These are phyloP conservation scores for Globisporangium barbulae DNA, from an alignment of 352 stramenopile genomes.

Conservation along the genomic window DNA sequence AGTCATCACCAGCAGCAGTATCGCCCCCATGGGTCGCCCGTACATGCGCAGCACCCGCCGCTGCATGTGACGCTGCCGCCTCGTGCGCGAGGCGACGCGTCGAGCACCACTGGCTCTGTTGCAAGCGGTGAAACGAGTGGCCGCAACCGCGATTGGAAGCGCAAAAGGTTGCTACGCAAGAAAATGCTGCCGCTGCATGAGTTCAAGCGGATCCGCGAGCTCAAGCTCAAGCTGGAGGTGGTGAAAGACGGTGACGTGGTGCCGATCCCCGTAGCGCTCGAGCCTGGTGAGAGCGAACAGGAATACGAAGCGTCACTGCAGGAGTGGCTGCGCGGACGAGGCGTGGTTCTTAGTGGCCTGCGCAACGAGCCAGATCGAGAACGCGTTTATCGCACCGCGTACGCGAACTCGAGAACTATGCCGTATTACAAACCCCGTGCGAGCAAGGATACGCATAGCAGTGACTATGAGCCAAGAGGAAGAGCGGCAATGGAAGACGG, in stretches of 20 bases:
- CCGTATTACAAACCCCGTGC: too few species aligned
- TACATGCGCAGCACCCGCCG: not conserved
- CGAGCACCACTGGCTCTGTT: not conserved
- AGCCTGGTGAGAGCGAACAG: not conserved
- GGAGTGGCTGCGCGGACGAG: slow-evolving; percentile 15
- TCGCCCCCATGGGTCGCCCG: not conserved
- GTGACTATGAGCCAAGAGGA: not conserved
- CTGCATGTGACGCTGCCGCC: not conserved
- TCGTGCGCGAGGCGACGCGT: not conserved
- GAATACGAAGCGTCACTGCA: slow-evolving; percentile 5
- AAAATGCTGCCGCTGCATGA: slow-evolving; percentile 7
- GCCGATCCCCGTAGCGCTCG: not conserved
- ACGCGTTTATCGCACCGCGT: slow-evolving; percentile 12
- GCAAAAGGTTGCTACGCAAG: not conserved
- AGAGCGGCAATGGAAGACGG: not conserved
- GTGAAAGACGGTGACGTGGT: not conserved
- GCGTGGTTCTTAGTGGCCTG: slow-evolving; percentile 8
- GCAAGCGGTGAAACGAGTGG: not conserved
- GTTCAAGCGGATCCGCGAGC: slow-evolving; percentile 3
- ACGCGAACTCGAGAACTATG: slow-evolving; percentile 12
- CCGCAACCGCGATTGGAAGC: not conserved
- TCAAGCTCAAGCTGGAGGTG: not conserved
- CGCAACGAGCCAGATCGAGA: not conserved
- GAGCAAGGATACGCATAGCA: too few species aligned
- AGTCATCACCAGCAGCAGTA: not conserved